phyloP scores from a whole-genome alignment of 495 filamentous ascomycete genomes.

The Melanomma pulvis-pyrius region DNA sequence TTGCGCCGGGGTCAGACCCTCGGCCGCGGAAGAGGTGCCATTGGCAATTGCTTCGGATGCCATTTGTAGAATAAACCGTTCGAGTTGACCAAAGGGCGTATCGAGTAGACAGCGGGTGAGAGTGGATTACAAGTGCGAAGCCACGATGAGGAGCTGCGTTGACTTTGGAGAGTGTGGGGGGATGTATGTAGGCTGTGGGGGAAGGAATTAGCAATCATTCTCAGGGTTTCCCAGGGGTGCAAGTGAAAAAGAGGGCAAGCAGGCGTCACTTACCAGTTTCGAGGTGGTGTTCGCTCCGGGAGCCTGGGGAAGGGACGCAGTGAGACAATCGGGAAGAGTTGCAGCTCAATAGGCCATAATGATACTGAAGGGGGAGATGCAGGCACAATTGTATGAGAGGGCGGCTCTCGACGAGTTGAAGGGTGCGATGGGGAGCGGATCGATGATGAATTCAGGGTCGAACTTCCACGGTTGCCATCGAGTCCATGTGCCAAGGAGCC shows the following conservation, averaged over 20 bases:
- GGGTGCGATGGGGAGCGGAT: neutral
- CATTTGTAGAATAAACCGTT: conserved; percentile 47
- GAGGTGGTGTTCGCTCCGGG: neutral
- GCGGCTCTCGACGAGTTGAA: conserved; percentile 2
- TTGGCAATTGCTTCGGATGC: conserved; percentile 50
- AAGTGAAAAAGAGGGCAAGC: neutral
- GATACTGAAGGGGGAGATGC: neutral
- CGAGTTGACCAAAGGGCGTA: conserved; percentile 31
- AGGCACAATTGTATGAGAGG: conserved; percentile 2
- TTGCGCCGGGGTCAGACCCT: conserved; percentile 61
- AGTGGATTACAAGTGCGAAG: conserved; percentile 1
- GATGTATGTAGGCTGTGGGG: neutral
- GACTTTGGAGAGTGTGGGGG: neutral
- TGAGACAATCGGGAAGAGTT: neutral
- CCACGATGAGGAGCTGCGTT: conserved; percentile 4
- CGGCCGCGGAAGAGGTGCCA: conserved; percentile 28
- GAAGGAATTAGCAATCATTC: neutral
- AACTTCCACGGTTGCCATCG: neutral
- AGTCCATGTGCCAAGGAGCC: neutral
- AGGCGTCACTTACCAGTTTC: neutral
- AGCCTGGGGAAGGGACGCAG: neutral
- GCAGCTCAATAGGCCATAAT: conserved; percentile 13
- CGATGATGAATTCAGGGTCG: neutral
- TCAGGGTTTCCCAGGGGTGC: neutral
- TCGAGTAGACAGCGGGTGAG: conserved; percentile 17